Base-by-base conservation (phyloP, 148 eudicot species). In the Vaccinium myrtillus region DNA sequence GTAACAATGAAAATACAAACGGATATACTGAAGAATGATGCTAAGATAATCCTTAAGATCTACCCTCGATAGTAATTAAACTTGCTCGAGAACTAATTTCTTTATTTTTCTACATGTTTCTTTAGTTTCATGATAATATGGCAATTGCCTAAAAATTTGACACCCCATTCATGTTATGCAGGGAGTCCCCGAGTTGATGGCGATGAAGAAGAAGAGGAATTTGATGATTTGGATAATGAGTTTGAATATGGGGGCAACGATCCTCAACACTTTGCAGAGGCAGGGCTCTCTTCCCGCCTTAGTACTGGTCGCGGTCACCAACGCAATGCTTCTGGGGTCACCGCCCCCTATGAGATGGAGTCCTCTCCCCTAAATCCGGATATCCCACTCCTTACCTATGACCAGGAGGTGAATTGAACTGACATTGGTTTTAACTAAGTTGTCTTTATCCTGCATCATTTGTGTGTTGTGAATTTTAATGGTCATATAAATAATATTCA, bases 161-260 rank as follows among this genome's bases (percentile, higher is more conserved):
- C 73, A 51, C 51, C 19, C 14, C 23, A 21, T 43, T 67, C 46
- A 23, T 49, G 9, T 77, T 32, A 55, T 32, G 50, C 84, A 92
- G 95, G 95, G 83, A 89, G 95, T 85, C 93, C 92, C 1, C 84
- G 95, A 85, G 95, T 93, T 50, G 93, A 91, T 25, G 95, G 95
- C 3, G 95, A 93, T 65, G 95, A 93, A 69, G 95, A 93, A 65
- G 95, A 93, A 85, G 95, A 93, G 19, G 95, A 86, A 77, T 88
- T 90, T 81, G 95, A 93, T 82, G 95, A 93, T 85, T 80, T 93
- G 84, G 95, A 93, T 39, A 76, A 89, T 80, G 95, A 93, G 71
- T 91, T 93, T 32, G 90, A 90, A 54, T 89, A 83, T 16, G 85
- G 82, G 43, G 67, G 43, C 74, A 50, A 75, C 77, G 86, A 79